Conservation (phyloP, 106 monocot species). For the Dendrobium huoshanense region DNA sequence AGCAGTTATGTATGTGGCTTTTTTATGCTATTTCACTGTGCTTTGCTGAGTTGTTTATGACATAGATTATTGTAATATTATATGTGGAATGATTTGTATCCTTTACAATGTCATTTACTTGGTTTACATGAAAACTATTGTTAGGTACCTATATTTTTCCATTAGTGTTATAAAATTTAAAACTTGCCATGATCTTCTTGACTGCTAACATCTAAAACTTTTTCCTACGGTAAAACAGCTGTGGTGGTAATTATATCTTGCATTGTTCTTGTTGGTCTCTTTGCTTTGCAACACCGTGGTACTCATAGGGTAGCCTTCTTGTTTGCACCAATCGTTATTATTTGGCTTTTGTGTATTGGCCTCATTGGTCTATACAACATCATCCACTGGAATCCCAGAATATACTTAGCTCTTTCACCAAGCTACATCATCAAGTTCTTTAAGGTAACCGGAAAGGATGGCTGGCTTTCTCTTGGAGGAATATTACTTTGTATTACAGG, state of each 20-base stretch:
- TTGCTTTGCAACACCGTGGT: constrained; percentile 84
- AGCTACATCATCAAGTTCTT: constrained; percentile 72
- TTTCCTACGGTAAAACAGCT: constrained; percentile 28
- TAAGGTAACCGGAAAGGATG: constrained; percentile 52
- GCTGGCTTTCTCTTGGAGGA: constrained; percentile 87
- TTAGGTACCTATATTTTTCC: neutral
- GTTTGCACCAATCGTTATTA: constrained; percentile 79
- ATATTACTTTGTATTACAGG: constrained; percentile 80
- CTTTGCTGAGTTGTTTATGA: neutral
- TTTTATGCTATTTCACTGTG: neutral
- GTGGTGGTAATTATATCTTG: constrained; percentile 66
- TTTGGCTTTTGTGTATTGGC: constrained; percentile 72
- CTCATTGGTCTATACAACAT: constrained; percentile 72
- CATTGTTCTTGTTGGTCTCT: constrained; percentile 79
- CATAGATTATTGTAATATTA: neutral
- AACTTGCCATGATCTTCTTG: constrained; percentile 5
- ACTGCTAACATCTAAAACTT: neutral
- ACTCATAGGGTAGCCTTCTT: constrained; percentile 84
- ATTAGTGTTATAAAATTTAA: neutral
- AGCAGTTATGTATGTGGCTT: neutral
- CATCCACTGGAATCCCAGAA: constrained; percentile 67
- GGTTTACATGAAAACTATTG: neutral
- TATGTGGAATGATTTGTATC: neutral
- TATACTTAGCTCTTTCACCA: constrained; percentile 72
- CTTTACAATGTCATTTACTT: neutral